Conservation (phyloP, 139 green algal species). For the Raphidocelis subcapitata region DNA sequence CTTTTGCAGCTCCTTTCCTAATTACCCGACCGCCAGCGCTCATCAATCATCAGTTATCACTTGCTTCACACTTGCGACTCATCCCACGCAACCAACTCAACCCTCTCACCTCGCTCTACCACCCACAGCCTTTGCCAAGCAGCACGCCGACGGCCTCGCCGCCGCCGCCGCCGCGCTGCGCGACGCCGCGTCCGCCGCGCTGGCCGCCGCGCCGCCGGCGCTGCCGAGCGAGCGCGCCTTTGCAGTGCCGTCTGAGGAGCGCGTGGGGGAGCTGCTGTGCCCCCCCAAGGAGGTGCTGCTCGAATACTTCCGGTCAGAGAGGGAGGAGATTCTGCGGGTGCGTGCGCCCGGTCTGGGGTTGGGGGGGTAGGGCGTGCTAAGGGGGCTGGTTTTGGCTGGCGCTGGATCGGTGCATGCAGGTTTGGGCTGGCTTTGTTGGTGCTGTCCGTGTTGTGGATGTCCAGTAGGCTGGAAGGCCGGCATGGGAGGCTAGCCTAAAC, state of each 20-base stretch:
- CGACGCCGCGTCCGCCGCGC: background rate
- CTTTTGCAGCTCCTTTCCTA: too few species aligned
- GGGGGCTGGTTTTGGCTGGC: background rate
- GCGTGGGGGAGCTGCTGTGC: slow-evolving; percentile 44
- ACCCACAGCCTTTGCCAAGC: background rate
- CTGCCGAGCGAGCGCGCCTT: slow-evolving; percentile 1
- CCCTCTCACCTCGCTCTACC: too few species aligned
- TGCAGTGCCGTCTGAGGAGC: slow-evolving; percentile 7
- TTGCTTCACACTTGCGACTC: too few species aligned
- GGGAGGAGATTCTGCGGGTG: slow-evolving; percentile 34
- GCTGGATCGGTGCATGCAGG: too few species aligned
- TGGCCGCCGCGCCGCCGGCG: background rate
- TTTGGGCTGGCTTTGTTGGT: too few species aligned
- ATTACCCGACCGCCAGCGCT: too few species aligned
- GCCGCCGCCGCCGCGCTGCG: background rate
- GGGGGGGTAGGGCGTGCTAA: background rate
- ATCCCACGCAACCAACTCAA: too few species aligned
- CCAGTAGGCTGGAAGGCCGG: background rate
- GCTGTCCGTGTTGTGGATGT: too few species aligned
- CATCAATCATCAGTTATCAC: too few species aligned
- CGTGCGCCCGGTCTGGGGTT: background rate
- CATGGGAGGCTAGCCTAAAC: background rate
- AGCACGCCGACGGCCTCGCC: background rate
- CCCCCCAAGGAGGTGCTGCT: slow-evolving; percentile 40
- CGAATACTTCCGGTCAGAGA: slow-evolving; percentile 34